Evolutionary conservation across 805 yeast species (phyloP).

Genomic region (Candida tallmaniae): DNA sequence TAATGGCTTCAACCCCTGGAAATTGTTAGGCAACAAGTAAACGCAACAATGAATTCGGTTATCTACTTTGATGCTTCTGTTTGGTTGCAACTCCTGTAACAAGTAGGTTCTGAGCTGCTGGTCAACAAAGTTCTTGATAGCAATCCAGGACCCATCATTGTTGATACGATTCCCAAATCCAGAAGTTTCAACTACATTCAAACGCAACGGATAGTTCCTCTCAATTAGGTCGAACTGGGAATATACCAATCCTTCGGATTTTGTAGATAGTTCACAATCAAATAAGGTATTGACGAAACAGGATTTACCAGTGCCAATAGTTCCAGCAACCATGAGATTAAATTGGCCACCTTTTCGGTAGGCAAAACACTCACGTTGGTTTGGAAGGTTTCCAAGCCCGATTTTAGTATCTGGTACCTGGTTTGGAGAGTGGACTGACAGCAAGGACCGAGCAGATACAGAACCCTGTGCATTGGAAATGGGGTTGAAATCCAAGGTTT

Average conservation of each 20-base stretch:
- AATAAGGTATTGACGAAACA: slow-evolving; percentile 79
- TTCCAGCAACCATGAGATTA: slow-evolving; percentile 36
- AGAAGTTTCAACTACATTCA: slow-evolving; percentile 66
- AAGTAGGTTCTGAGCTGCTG: slow-evolving; percentile 67
- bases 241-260: slow-evolving; percentile 24
- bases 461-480: too few relatives aligned
- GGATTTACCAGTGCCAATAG: slow-evolving; percentile 53
- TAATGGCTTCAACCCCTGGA: slow-evolving; percentile 40
- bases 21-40: slow-evolving; percentile 73
- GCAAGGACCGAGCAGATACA: too few relatives aligned
- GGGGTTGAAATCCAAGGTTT: too few relatives aligned
- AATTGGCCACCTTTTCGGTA: slow-evolving; percentile 29
- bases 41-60: slow-evolving; percentile 79
- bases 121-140: slow-evolving; percentile 67
- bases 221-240: slow-evolving; percentile 51
- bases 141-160: slow-evolving; percentile 30
- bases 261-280: slow-evolving; percentile 24
- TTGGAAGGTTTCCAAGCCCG: slow-evolving; percentile 26
- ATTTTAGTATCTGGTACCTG: too few relatives aligned
- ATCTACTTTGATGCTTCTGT: slow-evolving; percentile 40
- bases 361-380: slow-evolving; percentile 21
- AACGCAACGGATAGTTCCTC: slow-evolving; percentile 50
- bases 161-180: slow-evolving; percentile 73
- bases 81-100: slow-evolving; percentile 57
- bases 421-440: too few relatives aligned